Evolutionary conservation across 2,329 filamentous ascomycete species (phyloP).

Genomic region (Alternaria novae-zelandiae): DNA sequence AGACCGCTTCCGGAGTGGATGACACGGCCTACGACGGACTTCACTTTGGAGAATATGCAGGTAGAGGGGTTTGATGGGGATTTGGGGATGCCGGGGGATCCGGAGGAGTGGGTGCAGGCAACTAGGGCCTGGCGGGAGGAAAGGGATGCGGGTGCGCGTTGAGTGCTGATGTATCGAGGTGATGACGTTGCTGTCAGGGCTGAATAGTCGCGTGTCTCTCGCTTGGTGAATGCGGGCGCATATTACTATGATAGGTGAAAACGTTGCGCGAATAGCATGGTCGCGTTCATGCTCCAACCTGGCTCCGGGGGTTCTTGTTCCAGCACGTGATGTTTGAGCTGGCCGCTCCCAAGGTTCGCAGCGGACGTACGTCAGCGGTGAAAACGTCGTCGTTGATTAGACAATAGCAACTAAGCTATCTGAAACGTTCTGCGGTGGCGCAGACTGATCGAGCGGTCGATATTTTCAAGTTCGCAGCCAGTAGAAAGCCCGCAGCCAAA

Average conservation of each 20-base stretch:
- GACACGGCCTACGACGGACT: background rate
- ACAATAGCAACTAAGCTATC: background rate
- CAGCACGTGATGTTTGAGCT: background rate
- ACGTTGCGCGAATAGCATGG: background rate
- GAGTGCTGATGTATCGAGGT: background rate
- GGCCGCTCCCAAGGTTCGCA: background rate
- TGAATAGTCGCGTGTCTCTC: background rate
- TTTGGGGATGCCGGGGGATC: background rate
- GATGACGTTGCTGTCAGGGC: background rate
- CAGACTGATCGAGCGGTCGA: background rate
- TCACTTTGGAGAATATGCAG: background rate
- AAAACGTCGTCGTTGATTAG: fast-evolving
- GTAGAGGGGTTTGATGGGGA: background rate
- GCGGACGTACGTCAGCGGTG: background rate
- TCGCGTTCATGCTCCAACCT: fast-evolving
- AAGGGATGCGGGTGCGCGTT: background rate
- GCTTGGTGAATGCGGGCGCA: background rate
- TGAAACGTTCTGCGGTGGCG: background rate
- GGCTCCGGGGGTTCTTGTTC: background rate
- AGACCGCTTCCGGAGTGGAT: background rate
- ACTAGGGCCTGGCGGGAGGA: background rate
- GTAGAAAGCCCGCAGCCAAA: background rate
- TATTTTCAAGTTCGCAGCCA: background rate
- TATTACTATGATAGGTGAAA: background rate
- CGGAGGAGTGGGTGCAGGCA: background rate